Percentiles rank a stretch among this genome's conserved stretches.
Evolutionary conservation across 345 rosid genomes (phyloP).

Genomic region (Schrenkiella parvula): DNA sequence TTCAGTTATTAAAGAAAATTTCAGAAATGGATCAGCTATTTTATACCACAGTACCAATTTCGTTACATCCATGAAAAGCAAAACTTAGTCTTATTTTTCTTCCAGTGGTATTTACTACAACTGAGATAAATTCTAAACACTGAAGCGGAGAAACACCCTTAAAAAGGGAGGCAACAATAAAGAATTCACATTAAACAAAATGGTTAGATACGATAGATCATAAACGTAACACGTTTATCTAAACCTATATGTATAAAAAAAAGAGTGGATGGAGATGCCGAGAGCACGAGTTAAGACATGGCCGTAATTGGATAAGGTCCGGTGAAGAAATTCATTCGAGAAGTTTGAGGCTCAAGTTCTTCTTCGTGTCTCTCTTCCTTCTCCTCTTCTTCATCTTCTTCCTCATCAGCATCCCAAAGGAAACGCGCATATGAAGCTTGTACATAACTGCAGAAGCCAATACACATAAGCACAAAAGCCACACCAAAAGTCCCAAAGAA

Average conservation of each 20-base stretch:
- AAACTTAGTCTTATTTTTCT: constrained; percentile 28
- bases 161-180: background rate
- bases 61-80: constrained; percentile 16
- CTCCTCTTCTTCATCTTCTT: constrained; percentile 35
- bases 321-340: constrained; percentile 30
- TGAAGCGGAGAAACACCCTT: background rate
- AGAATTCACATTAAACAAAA: constrained; percentile 9
- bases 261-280: constrained; percentile 2
- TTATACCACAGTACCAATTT: background rate
- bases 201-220: constrained; percentile 29
- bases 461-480: background rate
- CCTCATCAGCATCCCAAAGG: constrained; percentile 89
- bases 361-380: constrained; percentile 23
- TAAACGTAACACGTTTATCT: constrained; percentile 24
- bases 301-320: constrained; percentile 54
- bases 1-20: background rate
- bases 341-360: constrained; percentile 11
- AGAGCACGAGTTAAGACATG: constrained; percentile 39
- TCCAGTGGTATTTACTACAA: constrained; percentile 33
- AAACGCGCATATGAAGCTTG: constrained; percentile 87
- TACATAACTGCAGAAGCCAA: constrained; percentile 53
- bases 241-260: constrained; percentile 30
- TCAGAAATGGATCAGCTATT: background rate
- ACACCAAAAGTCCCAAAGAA: background rate
- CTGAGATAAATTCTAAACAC: constrained; percentile 7